Evolutionary conservation across 306 rosid species (phyloP), one percentile per base, ranked within the genome.

Genomic region (Pterocarpus macrocarpus): DNA sequence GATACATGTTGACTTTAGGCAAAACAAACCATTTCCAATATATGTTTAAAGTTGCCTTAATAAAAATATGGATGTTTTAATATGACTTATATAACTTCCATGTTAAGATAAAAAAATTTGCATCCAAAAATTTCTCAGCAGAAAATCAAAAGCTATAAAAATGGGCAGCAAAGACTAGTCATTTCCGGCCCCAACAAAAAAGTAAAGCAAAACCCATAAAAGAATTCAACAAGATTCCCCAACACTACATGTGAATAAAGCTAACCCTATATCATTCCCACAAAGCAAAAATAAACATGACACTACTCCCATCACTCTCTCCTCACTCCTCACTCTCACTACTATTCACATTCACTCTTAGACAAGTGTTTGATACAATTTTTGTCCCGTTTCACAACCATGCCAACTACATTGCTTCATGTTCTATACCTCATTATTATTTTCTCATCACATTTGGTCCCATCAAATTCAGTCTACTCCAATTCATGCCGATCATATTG

Each of bases 401-500:
- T 45, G 50, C 14, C 8, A 45, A 45, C 50, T 5, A 45, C 12
- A 45, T 45, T 45, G 13, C 12, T 8, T 45, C 50, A 45, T 45
- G 50, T 45, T 45, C 50, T 45, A 45, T 45, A 9, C 7, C 50
- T 45, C 50, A 45, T 45, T 2, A 1, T 45, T 9, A 45, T 45
- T 9, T 8, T 45, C 13, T 9, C 53, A 3, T 9, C 4, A 4
- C 41, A 38, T 47, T 11, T 47, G 12, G n/a, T 12, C 4, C 53
- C 53, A 47, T 47, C 14, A 47, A 12, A 4, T 47, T 47, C 53
- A 47, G 15, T 66, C 69, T 75, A 82, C 69, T 22, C 66, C 8
- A 85, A 82, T 76, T 12, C 90, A 41, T 95, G 99, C 74, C 80
- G 98, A 67, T 91, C 98, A 13, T 95, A 84, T 43, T 95, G 99